Base-by-base conservation (phyloP, 2,329 filamentous ascomycete species). In the Septoria petroselini region DNA sequence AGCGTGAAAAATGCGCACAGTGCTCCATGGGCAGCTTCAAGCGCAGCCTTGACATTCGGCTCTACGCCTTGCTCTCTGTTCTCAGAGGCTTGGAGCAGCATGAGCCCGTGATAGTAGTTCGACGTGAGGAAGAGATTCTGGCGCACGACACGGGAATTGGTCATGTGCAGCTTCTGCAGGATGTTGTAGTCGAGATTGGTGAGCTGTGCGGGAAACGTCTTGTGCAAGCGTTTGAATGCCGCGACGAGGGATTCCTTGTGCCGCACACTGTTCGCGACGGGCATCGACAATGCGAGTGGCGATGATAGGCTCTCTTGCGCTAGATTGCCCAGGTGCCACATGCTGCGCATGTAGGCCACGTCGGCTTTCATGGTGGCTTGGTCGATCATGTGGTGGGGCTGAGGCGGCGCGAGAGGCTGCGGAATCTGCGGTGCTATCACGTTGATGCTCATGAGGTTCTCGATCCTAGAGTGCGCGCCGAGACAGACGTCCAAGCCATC, bases 41-140 rank as follows among this genome's bases (percentile, higher is more conserved):
- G 71, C 2, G 85, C 85, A 3, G 80, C 84, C 14, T 82, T 75
- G 14, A 86, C 74, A 63, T 91, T 86, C 43, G 70, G 68, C 2
- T 62, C 58, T 1, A 76, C 72, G 4, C 70, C 71, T 3, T 78
- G 62, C 2, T 81, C 79, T 0, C 76, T 68, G 55, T 84, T 83
- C 62, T 86, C 84, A 11, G 83, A 84, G 0, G 84, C 83, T 60
- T 90, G 84, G 15, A 91, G 79, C 7, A 90, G 73, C 85, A 90
- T 90, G 18, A 91, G 74, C 65, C 87, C 89, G 65, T 91, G 87
- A 68, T 84, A 88, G 70, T 88, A 91, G 63, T 90, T 91, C 66
- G 82, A 86, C n/a, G 83, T 85, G 23, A 91, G 72, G 63, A 89
- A 91, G 4, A 91, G 70, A 14, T 85, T 88, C 68, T 91, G 87